These are phyloP conservation scores for Dinochytrium kinnereticum DNA, from an alignment of 371 early-diverging fungal genomes.

Conservation along the genomic window DNA sequence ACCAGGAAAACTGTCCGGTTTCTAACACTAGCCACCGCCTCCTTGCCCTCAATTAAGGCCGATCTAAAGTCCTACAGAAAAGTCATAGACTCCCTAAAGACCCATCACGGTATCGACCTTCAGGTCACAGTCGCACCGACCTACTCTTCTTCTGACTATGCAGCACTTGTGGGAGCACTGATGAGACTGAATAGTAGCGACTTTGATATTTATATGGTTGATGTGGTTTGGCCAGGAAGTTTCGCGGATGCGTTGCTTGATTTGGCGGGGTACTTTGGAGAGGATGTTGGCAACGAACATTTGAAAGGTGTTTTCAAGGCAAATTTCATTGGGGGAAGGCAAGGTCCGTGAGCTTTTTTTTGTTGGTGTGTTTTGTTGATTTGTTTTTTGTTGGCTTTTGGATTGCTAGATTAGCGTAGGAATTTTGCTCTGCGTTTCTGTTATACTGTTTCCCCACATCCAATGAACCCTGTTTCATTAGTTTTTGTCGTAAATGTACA, in stretches of 20 bases:
- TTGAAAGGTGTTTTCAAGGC: not conserved
- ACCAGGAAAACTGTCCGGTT: not conserved
- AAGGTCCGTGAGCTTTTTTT: too few species aligned
- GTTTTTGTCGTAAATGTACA: too few species aligned
- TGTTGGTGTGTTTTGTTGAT: too few species aligned
- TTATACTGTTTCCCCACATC: too few species aligned
- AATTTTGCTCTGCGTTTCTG: too few species aligned
- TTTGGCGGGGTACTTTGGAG: not conserved
- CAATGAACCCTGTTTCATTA: too few species aligned
- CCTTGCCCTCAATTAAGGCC: not conserved
- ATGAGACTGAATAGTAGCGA: not conserved
- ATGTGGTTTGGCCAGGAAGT: not conserved
- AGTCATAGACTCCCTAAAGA: not conserved
- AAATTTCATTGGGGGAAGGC: conserved; percentile 4
- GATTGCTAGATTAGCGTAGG: too few species aligned
- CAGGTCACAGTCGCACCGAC: not conserved
- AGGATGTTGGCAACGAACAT: not conserved
- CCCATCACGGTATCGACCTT: not conserved
- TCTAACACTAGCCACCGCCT: not conserved
- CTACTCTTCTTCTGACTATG: not conserved
- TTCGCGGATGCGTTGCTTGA: conserved; percentile 11
- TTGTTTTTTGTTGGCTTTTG: too few species aligned
- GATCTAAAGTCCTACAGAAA: not conserved
- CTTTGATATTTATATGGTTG: not conserved
- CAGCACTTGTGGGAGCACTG: not conserved